Conservation (phyloP, 2,329 filamentous ascomycete species). For the Stagonosporopsis chrysanthemi region DNA sequence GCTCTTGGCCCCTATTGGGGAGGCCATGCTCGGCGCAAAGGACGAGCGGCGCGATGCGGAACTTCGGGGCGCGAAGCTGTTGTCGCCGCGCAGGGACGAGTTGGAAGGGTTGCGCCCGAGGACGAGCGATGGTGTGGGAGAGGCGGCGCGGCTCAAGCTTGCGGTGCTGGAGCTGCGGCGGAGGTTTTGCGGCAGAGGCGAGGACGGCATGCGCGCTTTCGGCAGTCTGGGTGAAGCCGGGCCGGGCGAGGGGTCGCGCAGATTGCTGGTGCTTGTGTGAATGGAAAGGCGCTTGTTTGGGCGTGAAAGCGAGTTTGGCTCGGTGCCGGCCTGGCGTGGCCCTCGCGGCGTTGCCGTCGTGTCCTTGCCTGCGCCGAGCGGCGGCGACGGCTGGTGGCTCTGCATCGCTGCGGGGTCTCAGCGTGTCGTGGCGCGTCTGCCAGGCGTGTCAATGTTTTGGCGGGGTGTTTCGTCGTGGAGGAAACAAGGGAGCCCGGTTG, state of each 20-base stretch:
- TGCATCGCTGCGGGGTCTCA: constrained; percentile 38
- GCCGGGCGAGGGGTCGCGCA: constrained; percentile 40
- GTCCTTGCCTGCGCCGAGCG: constrained; percentile 12
- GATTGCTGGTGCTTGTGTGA: constrained; percentile 40
- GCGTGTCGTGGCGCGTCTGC: constrained; percentile 37
- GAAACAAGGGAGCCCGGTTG: constrained; percentile 4
- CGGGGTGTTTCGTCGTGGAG: constrained; percentile 17
- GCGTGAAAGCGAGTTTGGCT: constrained; percentile 43
- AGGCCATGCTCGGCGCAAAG: constrained; percentile 51
- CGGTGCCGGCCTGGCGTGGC: constrained; percentile 41
- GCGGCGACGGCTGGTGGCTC: constrained; percentile 23
- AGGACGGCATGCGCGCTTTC: constrained; percentile 35
- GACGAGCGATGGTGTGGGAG: constrained; percentile 50
- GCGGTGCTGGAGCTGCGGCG: constrained; percentile 54
- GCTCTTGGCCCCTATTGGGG: constrained; percentile 51
- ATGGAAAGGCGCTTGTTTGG: constrained; percentile 50
- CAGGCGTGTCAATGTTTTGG: constrained; percentile 17
- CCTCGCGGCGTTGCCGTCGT: constrained; percentile 22
- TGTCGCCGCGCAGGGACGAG: constrained; percentile 53
- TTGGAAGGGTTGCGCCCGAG: constrained; percentile 54
- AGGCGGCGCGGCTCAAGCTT: constrained; percentile 50
- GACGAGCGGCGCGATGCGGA: constrained; percentile 54
- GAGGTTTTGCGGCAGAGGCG: constrained; percentile 44
- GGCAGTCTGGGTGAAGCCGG: constrained; percentile 33
- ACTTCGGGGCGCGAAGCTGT: constrained; percentile 45